Evolutionary conservation across 768 basidiomycete genomes (phyloP), one percentile per base, ranked within the genome.

Genomic region (Crepidotus variabilis): DNA sequence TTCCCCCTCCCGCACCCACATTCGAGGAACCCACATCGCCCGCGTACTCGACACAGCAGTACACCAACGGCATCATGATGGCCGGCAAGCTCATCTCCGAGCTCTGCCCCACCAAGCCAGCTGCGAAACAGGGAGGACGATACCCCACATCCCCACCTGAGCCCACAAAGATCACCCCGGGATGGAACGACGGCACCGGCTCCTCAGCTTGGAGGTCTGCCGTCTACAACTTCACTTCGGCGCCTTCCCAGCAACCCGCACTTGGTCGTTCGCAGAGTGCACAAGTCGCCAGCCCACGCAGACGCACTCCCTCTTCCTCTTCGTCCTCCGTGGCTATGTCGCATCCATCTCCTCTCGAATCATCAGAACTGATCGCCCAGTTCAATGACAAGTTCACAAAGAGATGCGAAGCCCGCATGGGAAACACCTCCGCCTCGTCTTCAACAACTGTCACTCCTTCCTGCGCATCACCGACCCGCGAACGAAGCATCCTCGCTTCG

Each of bases 41-140:
- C 24, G 48, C 49, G 32, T 50, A 71, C 52, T 63, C 64, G 53
- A 63, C 69, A 54, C 73, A 73, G 21, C 75, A 81, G 39, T 87
- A 79, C 65, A 75, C 73, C 60, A 75, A 76, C 36, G 87, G 87
- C 35, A 72, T 87, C 70, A 87, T 89, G 78, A 88, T 88, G 86
- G 82, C 85, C 2, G 78, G 76, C 28, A 78, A 76, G 36, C 80
- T 80, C 58, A 81, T 88, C 64, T 73, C 58, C 11, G 66, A 78
- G 14, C 62, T 75, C 23, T 77, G 78, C 56, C 65, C 76, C 0
- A 72, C 74, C 21, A 75, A 79, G 24, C 59, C 67, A 11, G 78
- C 63, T 74, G 76, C 57, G 64, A 74, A 34, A 57, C 59, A 1
- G 65, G n/a, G n/a, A n/a, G n/a, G 71, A 11, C 71, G 63, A 24